These are phyloP conservation scores for Glaciozyma antarctica DNA, from an alignment of 768 basidiomycete genomes.

Conservation along the genomic window DNA sequence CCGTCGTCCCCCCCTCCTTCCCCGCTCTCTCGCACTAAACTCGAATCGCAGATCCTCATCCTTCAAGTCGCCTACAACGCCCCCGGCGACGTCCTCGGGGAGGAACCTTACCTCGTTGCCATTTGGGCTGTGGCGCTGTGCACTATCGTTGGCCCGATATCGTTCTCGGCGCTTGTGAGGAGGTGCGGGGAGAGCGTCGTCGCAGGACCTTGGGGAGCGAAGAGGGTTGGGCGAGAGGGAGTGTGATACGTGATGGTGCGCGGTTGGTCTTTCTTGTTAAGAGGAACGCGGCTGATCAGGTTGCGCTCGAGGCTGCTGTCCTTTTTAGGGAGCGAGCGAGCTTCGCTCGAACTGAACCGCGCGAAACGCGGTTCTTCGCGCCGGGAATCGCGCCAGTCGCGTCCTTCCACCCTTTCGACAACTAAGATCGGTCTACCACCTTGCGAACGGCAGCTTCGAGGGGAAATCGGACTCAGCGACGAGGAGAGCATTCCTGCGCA, in stretches of 20 bases:
- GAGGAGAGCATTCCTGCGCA: too few species aligned
- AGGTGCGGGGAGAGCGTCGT: slow-evolving; percentile 14
- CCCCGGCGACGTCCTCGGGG: slow-evolving; percentile 33
- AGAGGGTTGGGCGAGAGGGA: background rate
- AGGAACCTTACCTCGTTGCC: slow-evolving; percentile 49
- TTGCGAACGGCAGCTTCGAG: too few species aligned
- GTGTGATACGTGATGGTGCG: background rate
- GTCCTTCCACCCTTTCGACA: too few species aligned
- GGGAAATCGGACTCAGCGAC: too few species aligned
- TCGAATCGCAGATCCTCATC: slow-evolving; percentile 41
- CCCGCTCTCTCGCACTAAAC: background rate
- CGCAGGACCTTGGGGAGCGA: slow-evolving; percentile 13
- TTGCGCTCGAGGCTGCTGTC: too few species aligned
- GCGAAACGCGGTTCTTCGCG: too few species aligned
- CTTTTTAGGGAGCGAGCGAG: too few species aligned
- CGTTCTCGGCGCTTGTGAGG: slow-evolving; percentile 28
- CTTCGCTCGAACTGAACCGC: too few species aligned
- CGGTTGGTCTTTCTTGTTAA: too few species aligned
- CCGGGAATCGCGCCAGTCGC: too few species aligned
- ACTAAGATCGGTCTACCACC: too few species aligned
- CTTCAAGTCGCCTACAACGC: slow-evolving; percentile 41
- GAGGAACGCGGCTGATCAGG: too few species aligned
- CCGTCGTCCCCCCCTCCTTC: slow-evolving; percentile 27
- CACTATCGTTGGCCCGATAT: slow-evolving; percentile 47
- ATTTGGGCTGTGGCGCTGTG: slow-evolving; percentile 53